Conservation (phyloP, 306 rosid genomes). For the Sechiopsis laciniata region DNA sequence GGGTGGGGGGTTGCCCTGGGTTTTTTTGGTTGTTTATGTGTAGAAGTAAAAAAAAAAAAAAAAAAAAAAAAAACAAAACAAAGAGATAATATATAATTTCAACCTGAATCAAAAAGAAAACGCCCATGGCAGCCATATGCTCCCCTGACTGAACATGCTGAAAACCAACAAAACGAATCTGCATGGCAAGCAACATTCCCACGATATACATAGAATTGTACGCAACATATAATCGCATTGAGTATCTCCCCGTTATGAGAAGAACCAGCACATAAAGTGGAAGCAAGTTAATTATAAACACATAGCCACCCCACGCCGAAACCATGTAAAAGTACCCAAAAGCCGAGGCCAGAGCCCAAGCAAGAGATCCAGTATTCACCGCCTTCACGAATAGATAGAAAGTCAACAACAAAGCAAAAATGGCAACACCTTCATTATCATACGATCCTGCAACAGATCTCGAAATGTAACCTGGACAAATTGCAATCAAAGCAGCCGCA, state of each 20-base stretch:
- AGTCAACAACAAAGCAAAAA: conserved; percentile 68
- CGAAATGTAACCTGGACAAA: conserved; percentile 91
- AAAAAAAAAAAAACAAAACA: too few relatives aligned
- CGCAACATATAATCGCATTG: conserved; percentile 84
- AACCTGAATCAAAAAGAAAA: conserved; percentile 98
- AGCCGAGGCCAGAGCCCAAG: conserved; percentile 91
- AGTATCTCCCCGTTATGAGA: conserved; percentile 78
- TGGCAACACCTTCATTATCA: conserved; percentile 97
- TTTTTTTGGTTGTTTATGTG: too few relatives aligned
- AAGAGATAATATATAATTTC: conserved; percentile 8
- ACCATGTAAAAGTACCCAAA: conserved; percentile 97
- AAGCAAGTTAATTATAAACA: conserved; percentile 73
- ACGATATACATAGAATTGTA: conserved; percentile 82
- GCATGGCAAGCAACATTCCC: conserved; percentile 99
- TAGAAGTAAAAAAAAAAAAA: too few relatives aligned
- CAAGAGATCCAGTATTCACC: conserved; percentile 77
- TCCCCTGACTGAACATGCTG: conserved; percentile 99
- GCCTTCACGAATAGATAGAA: conserved; percentile 93
- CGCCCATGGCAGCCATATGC: conserved; percentile 99
- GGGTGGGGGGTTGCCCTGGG: too few relatives aligned
- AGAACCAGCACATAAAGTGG: conserved; percentile 86
- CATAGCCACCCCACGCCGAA: conserved; percentile 99
- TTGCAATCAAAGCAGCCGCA: conserved; percentile 85
- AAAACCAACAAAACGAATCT: conserved; percentile 95
- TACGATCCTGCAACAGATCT: conserved; percentile 96